Evolutionary conservation across 2,329 filamentous ascomycete genomes (phyloP), one percentile per base, ranked within the genome.

Genomic region (Pseudomassariella vexata): DNA sequence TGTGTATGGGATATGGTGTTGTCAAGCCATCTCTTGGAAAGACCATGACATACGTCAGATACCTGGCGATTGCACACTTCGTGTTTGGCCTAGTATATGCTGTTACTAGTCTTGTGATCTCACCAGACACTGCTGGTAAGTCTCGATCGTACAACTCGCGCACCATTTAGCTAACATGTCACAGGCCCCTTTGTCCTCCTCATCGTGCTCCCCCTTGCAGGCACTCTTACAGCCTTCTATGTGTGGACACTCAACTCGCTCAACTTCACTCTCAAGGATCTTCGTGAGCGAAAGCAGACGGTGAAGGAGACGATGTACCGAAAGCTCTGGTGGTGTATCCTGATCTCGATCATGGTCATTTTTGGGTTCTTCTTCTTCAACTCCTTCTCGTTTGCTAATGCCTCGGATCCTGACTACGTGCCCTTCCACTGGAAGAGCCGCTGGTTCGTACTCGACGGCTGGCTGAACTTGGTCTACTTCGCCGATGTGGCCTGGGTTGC

Each of bases 361-460:
- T 98, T 98, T 49, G 88, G 73, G 36, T 98, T 98, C 67, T 95
- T 98, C 70, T 96, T 98, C 68, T 81, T 96, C 68, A 96, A 95
- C 68, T 94, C 85, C 47, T 88, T 95, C 60, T 87, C 85, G 1
- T 95, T 98, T 56, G 90, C 89, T 29, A 89, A 88, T 9, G 79
- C 80, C 28, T 76, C 75, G 28, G 83, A 89, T 42, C 85, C 85
- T 1, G 84, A 94, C 57, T 98, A 94, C 56, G 87, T 95, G 5
- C 92, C 92, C 2, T 85, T 86, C 47, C 90, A 98, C 61, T 98
- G 92, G 92, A 90, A 95, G 64, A 89, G 85, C 5, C 71, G 92
- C 38, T 98, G 92, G 92, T 98, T 98, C 53, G 77, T 98, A 27
- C 73, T 98, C 14, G 92, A 98, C 53, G 92, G 92, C 34, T 98